These are phyloP conservation scores for Gremmenia infestans DNA, from an alignment of 2,329 filamentous ascomycete species.

Conservation along the genomic window DNA sequence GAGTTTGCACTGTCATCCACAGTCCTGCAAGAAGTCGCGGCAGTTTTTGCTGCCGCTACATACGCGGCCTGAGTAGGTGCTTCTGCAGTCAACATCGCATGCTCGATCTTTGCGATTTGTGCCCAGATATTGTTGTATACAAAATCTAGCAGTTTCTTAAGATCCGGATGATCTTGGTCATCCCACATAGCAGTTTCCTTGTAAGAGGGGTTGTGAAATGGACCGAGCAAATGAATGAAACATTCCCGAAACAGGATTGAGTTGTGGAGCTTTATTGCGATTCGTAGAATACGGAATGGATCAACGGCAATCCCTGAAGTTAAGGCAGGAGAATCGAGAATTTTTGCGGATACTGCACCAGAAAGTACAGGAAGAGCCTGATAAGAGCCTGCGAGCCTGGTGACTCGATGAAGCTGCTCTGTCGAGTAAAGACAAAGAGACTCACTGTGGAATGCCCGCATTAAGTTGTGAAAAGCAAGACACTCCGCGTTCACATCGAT, in stretches of 20 bases:
- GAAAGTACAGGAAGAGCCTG: background rate
- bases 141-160: background rate
- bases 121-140: background rate
- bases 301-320: background rate
- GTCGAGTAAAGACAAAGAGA: background rate
- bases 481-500: background rate
- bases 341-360: background rate
- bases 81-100: background rate
- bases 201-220: background rate
- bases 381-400: background rate
- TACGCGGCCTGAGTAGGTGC: background rate
- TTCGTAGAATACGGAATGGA: background rate
- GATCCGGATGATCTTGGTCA: background rate
- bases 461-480: background rate
- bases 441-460: background rate
- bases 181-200: background rate
- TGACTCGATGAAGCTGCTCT: background rate
- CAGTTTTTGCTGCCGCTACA: background rate
- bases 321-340: background rate
- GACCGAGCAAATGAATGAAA: background rate
- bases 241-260: background rate
- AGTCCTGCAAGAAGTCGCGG: background rate
- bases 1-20: background rate
- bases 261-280: background rate
- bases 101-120: background rate